Percentiles rank a stretch among this genome's conserved stretches.
Conservation (phyloP, 768 basidiomycete genomes). For the Clitopilus passeckerianus region DNA sequence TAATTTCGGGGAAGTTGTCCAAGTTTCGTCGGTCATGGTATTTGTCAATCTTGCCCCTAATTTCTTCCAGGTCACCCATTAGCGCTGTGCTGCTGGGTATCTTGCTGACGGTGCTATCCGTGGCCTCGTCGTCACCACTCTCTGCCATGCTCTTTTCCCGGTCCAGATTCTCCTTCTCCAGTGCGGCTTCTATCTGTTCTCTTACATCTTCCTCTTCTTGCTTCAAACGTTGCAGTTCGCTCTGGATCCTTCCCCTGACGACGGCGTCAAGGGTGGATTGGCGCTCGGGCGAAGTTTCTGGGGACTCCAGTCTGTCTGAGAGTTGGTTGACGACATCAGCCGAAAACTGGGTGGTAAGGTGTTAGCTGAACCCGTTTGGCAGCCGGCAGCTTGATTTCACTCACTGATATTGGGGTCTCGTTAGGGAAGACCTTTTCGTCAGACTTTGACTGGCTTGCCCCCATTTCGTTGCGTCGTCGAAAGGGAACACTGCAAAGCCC, state of each 20-base stretch:
- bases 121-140: conserved; percentile 26
- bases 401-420: conserved; percentile 51
- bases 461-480: conserved; percentile 36
- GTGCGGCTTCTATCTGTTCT: conserved; percentile 67
- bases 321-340: conserved; percentile 78
- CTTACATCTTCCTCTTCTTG: conserved; percentile 67
- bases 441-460: conserved; percentile 62
- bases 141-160: conserved; percentile 57
- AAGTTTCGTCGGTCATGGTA: conserved; percentile 56
- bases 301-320: conserved; percentile 54
- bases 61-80: conserved; percentile 71
- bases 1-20: conserved; percentile 50
- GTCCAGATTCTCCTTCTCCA: conserved; percentile 88
- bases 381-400: conserved; percentile 7
- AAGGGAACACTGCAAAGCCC: neutral
- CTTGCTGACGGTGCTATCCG: conserved; percentile 29
- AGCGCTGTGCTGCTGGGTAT: conserved; percentile 59
- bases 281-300: conserved; percentile 59
- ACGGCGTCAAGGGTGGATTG: conserved; percentile 72
- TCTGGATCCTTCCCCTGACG: conserved; percentile 66
- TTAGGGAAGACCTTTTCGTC: conserved; percentile 54
- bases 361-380: neutral
- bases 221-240: conserved; percentile 61
- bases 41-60: conserved; percentile 67
- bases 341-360: conserved; percentile 55